Percentiles rank a stretch among this genome's conserved stretches.
Conservation (phyloP, 2,329 filamentous ascomycete species). For the Alternaria arbusti region DNA sequence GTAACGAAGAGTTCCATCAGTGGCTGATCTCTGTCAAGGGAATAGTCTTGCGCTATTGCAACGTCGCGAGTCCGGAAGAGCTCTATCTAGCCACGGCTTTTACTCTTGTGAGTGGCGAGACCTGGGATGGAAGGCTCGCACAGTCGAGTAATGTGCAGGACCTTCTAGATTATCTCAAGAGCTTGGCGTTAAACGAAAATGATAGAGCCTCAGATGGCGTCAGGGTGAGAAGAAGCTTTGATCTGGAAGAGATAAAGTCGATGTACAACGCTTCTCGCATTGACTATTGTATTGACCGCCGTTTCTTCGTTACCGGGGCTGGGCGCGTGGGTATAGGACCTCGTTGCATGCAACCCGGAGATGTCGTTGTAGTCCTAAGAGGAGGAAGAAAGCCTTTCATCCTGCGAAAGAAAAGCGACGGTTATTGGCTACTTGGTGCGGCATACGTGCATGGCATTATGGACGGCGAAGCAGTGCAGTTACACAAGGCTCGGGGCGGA, state of each 20-base stretch:
- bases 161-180: background rate
- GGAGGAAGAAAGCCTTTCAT: fast-evolving
- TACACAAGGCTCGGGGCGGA: background rate
- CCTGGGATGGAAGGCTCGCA: fast-evolving
- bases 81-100: background rate
- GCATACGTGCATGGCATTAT: background rate
- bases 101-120: fast-evolving
- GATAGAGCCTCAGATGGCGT: fast-evolving
- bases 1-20: fast-evolving
- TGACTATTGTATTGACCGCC: background rate
- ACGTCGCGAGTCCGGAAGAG: too few species aligned
- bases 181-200: fast-evolving
- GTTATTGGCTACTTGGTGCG: fast-evolving
- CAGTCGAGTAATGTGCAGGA: background rate
- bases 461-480: background rate
- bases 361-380: background rate
- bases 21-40: background rate
- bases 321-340: background rate
- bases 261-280: fast-evolving
- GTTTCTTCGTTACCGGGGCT: background rate
- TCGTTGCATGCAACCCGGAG: background rate
- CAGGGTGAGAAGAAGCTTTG: fast-evolving
- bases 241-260: fast-evolving
- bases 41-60: fast-evolving
- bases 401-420: fast-evolving